Evolutionary conservation across 2,329 filamentous ascomycete genomes (phyloP).

Genomic region (Orbilia brochopaga): DNA sequence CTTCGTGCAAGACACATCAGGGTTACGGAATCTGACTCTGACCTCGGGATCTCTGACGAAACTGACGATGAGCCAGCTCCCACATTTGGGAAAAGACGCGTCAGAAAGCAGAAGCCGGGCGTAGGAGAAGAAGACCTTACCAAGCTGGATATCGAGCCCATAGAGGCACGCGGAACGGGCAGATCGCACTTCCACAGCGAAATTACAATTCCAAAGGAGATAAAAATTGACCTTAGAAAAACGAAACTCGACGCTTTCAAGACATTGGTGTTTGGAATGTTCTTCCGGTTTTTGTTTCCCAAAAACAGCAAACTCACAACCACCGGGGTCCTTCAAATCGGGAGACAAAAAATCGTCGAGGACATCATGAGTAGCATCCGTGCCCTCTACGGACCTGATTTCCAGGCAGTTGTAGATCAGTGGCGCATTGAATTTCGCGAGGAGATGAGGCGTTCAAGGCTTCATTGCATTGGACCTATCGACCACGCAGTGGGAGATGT

Average conservation of each 20-base stretch:
- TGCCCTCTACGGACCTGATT: constrained; percentile 12
- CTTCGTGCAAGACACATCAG: too few species aligned
- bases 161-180: neutral
- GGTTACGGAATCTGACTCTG: neutral
- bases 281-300: constrained; percentile 13
- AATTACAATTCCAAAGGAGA: neutral
- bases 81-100: neutral
- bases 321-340: neutral
- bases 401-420: constrained; percentile 13
- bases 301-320: constrained; percentile 4
- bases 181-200: neutral
- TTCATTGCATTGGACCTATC: constrained; percentile 3
- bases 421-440: constrained; percentile 41
- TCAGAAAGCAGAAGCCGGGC: neutral
- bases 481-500: constrained; percentile 3
- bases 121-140: neutral
- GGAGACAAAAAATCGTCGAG: constrained; percentile 12
- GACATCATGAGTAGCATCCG: constrained; percentile 9
- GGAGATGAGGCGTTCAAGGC: constrained; percentile 11
- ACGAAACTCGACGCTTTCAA: constrained; percentile 12
- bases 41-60: too few species aligned
- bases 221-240: neutral
- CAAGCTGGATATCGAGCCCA: neutral
- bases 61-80: too few species aligned
- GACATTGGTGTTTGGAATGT: constrained; percentile 18